Conservation (phyloP, 805 yeast genomes). For the Blastobotrys attinorum region DNA sequence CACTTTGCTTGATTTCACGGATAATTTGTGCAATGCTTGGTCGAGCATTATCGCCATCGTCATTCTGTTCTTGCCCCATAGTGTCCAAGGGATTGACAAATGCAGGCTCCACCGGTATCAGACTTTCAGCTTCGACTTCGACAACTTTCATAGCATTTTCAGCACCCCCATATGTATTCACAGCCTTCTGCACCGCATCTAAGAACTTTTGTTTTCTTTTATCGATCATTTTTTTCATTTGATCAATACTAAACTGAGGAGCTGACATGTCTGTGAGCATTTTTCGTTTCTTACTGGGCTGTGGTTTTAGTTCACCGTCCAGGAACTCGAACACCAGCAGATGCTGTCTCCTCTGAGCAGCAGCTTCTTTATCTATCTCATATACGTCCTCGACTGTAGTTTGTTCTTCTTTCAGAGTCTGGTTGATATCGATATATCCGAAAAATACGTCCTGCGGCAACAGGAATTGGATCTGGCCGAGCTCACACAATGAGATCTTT, state of each 20-base stretch:
- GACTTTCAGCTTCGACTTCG: slow-evolving; percentile 27
- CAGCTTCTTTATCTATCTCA: slow-evolving; percentile 34
- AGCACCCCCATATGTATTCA: slow-evolving; percentile 29
- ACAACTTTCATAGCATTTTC: slow-evolving; percentile 24
- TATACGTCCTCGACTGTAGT: too few species aligned
- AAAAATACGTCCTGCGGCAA: slow-evolving; percentile 64
- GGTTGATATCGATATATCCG: slow-evolving; percentile 66
- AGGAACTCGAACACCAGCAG: slow-evolving; percentile 67
- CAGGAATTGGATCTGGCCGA: slow-evolving; percentile 53
- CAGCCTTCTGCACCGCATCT: slow-evolving; percentile 32
- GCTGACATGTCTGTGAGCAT: slow-evolving; percentile 33
- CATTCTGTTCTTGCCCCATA: too few species aligned
- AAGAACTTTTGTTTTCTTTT: slow-evolving; percentile 50
- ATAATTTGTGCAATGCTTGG: slow-evolving; percentile 45
- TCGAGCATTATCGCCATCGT: slow-evolving; percentile 24
- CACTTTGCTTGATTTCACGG: slow-evolving; percentile 35
- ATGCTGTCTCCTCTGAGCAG: slow-evolving; percentile 28
- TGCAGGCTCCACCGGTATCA: slow-evolving; percentile 42
- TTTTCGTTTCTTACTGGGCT: slow-evolving; percentile 15
- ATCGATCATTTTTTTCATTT: slow-evolving; percentile 52
- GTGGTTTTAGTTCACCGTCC: slow-evolving; percentile 39
- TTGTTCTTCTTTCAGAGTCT: slow-evolving; percentile 14
- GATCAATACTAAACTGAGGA: slow-evolving; percentile 46
- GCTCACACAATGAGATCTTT: slow-evolving; percentile 37
- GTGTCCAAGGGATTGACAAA: slow-evolving; percentile 56